Evolutionary conservation across 1,284 basidiomycete species (phyloP), one percentile per base, ranked within the genome.

Genomic region (Cutaneotrichosporon curvatum): DNA sequence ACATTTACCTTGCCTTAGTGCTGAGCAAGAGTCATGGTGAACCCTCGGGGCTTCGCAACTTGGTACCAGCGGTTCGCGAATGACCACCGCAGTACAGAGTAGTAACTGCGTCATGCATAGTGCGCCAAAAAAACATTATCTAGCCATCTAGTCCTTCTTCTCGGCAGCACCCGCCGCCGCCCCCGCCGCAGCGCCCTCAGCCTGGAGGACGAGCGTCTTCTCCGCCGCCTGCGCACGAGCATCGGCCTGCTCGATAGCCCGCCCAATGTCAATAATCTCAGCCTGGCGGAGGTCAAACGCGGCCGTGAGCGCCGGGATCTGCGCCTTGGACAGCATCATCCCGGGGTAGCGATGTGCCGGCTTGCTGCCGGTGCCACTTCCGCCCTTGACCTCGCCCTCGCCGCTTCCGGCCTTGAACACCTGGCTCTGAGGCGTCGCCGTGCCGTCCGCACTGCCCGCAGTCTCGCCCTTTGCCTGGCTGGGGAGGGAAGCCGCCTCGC

Each of bases 211-310:
- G 25, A 54, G 48, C 25, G 45, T 48, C 32, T 53, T 45, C 23
- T 48, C 52, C 11, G 45, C 50, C 23, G 50, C 44, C 33, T 36
- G 50, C 35, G 67, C 52, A 25, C 72, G 53, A 41, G 58, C 43
- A 46, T 70, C 66, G 8, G 67, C 67, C 60, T 75, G 74, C 45
- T 68, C 67, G 2, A 73, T 65, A 4, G 74, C 74, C 21, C 74
- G 53, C 21, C 58, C 65, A 14, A 74, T 48, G 53, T 75, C 73
- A 21, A 69, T 63, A 7, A 62, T 53, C 56, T 74, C 73, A 22
- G 60, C 46, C 16, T 66, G 60, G 25, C 56, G 48, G 11, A 75
- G 52, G 7, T 57, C 48, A 44, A 74, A 75, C 25, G 55, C 56
- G 44, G 59, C 38, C 15, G 60, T 55, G 40, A 75, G 51, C 4